Evolutionary conservation across 305 asterid species (phyloP).

Genomic region (Petunia hybrid): DNA sequence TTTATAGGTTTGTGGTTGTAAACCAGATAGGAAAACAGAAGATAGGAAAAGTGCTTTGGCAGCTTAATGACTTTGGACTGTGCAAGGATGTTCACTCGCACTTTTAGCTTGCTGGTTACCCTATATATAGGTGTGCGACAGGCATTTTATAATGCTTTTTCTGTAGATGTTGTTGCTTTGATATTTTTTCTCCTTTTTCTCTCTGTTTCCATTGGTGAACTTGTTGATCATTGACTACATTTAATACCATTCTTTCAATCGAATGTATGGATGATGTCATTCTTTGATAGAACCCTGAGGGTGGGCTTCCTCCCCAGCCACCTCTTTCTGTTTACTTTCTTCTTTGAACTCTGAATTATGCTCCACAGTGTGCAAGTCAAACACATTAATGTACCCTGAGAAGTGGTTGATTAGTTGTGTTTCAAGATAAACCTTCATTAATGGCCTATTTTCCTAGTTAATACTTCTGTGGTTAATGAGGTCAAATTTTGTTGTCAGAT

Average conservation of each 20-base stretch:
- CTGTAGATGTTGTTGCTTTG: not conserved
- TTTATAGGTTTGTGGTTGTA: not conserved
- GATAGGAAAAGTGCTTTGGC: not conserved
- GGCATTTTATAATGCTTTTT: slow-evolving; percentile 9
- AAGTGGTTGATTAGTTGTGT: slow-evolving; percentile 26
- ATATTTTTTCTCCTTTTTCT: not conserved
- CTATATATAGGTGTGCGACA: slow-evolving; percentile 16
- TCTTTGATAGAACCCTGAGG: not conserved
- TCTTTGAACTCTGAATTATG: slow-evolving; percentile 11
- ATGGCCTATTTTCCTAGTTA: slow-evolving; percentile 10
- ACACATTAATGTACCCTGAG: slow-evolving; percentile 5
- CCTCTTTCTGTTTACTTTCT: not conserved
- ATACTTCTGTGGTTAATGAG: slow-evolving; percentile 17
- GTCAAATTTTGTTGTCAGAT: slow-evolving; percentile 32
- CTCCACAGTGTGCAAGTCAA: not conserved
- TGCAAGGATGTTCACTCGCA: slow-evolving; percentile 5
- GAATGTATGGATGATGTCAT: not conserved
- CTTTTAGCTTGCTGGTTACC: not conserved
- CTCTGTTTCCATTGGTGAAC: slow-evolving; percentile 10
- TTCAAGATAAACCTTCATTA: slow-evolving; percentile 26
- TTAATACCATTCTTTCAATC: slow-evolving; percentile 15
- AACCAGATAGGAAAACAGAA: not conserved
- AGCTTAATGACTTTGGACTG: slow-evolving; percentile 16
- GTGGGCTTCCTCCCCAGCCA: not conserved
- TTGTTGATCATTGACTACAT: not conserved